phyloP scores from a whole-genome alignment of 2,329 filamentous ascomycete genomes.

The Stachybotrys elegans region DNA sequence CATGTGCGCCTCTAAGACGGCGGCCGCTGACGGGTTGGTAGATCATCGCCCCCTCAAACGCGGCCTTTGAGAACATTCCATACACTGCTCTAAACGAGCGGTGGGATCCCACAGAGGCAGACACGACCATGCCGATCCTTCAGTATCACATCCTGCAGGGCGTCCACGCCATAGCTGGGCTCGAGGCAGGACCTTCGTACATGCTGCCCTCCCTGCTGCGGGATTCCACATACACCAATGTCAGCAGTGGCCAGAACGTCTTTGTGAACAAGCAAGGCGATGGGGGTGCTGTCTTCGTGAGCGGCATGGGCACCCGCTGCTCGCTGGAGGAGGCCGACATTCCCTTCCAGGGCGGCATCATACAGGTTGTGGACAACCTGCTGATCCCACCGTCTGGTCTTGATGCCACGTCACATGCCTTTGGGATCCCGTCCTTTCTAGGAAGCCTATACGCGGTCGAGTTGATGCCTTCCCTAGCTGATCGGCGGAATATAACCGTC shows the following conservation, averaged over 20 bases:
- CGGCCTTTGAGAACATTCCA: conserved; percentile 50
- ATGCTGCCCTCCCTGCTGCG: conserved; percentile 40
- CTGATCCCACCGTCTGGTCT: conserved; percentile 41
- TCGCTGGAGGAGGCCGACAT: conserved; percentile 39
- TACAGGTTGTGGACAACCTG: conserved; percentile 49
- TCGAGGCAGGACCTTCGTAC: conserved; percentile 29
- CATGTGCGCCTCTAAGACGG: no score
- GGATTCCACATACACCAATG: conserved; percentile 37
- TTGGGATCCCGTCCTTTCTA: conserved; percentile 36
- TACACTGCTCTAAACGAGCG: conserved; percentile 44
- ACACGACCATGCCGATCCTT: conserved; percentile 45
- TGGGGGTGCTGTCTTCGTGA: conserved; percentile 41
- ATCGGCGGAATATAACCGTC: conserved; percentile 47
- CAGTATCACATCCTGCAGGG: conserved; percentile 58
- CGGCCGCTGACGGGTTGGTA: no score
- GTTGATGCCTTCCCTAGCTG: conserved; percentile 35
- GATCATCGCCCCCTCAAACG: conserved; percentile 54
- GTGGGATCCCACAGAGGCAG: conserved; percentile 37
- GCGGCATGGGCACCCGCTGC: conserved; percentile 40
- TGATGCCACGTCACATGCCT: conserved; percentile 45
- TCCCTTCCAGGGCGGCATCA: conserved; percentile 40
- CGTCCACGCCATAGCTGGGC: conserved; percentile 34
- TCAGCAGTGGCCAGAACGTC: conserved; percentile 44
- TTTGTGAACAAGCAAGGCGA: conserved; percentile 38
- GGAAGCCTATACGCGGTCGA: conserved; percentile 24